Percentiles rank a stretch among this genome's conserved stretches.
Evolutionary conservation across 441 rosid genomes (phyloP).

Genomic region (Biscutella laevigata): DNA sequence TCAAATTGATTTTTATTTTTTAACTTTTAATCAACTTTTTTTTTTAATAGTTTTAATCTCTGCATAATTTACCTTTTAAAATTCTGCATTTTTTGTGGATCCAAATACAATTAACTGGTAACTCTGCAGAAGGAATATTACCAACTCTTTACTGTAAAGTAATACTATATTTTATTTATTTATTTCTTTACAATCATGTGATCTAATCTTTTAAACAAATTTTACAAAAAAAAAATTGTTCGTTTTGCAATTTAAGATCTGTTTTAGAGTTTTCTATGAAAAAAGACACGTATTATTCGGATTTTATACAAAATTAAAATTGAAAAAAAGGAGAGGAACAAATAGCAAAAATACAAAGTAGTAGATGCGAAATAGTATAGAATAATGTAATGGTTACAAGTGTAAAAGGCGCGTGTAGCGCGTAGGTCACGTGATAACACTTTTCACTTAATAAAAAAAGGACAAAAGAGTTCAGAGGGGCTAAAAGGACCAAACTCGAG

Average conservation of each 20-base stretch:
- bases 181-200: neutral
- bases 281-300: neutral
- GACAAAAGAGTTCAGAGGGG: constrained; percentile 22
- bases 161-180: neutral
- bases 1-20: constrained; percentile 9
- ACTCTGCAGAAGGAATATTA: constrained; percentile 28
- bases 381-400: constrained; percentile 21
- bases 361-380: constrained; percentile 2
- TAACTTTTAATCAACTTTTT: constrained; percentile 18
- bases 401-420: constrained; percentile 27
- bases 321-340: neutral
- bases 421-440: constrained; percentile 29
- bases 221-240: too few species aligned
- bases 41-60: neutral
- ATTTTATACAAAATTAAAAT: neutral
- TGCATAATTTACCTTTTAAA: constrained; percentile 23
- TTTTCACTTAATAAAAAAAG: constrained; percentile 2
- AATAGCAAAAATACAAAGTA: constrained; percentile 9
- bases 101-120: constrained; percentile 20
- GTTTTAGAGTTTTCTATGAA: neutral
- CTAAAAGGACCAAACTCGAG: constrained; percentile 23
- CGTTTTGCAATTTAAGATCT: neutral
- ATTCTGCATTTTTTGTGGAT: constrained; percentile 27
- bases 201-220: too few species aligned
- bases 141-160: constrained; percentile 19